phyloP scores from a whole-genome alignment of 75 land plant genomes.

The Selaginella tamariscina region DNA sequence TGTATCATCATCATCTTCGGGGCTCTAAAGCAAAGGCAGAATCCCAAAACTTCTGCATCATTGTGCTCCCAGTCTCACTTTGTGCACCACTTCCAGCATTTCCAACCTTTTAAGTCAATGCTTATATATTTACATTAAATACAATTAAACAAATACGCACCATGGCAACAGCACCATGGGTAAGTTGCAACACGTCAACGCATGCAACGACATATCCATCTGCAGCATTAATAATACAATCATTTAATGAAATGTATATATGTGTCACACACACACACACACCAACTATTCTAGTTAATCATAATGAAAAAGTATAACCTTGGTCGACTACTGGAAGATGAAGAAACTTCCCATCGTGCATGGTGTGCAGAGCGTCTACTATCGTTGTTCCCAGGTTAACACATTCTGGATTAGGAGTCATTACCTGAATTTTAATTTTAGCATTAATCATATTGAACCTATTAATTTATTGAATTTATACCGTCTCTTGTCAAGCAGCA shows the following conservation, averaged over 20 bases:
- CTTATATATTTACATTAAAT: neutral
- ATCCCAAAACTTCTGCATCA: conserved; percentile 98
- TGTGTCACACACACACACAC: too few relatives aligned
- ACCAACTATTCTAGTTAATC: too few relatives aligned
- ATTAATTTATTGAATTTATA: too few relatives aligned
- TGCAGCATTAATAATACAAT: too few relatives aligned
- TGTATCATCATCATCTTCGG: conserved; percentile 70
- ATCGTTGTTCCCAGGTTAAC: conserved; percentile 63
- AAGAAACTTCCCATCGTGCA: conserved; percentile 90
- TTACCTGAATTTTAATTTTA: conserved; percentile 64
- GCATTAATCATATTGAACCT: too few relatives aligned
- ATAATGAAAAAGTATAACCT: conserved; percentile 27
- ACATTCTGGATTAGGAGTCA: conserved; percentile 91
- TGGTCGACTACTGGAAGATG: conserved; percentile 82
- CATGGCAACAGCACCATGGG: conserved; percentile 87
- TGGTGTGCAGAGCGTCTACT: conserved; percentile 80
- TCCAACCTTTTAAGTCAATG: conserved; percentile 45
- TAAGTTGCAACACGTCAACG: conserved; percentile 81
- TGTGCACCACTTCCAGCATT: conserved; percentile 37
- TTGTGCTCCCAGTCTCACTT: conserved; percentile 56
- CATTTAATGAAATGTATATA: too few relatives aligned
- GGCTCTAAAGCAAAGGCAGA: conserved; percentile 72
- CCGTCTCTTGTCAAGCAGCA: too few relatives aligned
- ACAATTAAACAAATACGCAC: conserved; percentile 25
- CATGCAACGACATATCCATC: conserved; percentile 74